Evolutionary conservation across 2,329 filamentous ascomycete genomes (phyloP), one percentile per base, ranked within the genome.

Genomic region (Sarocladiaceae sp.): DNA sequence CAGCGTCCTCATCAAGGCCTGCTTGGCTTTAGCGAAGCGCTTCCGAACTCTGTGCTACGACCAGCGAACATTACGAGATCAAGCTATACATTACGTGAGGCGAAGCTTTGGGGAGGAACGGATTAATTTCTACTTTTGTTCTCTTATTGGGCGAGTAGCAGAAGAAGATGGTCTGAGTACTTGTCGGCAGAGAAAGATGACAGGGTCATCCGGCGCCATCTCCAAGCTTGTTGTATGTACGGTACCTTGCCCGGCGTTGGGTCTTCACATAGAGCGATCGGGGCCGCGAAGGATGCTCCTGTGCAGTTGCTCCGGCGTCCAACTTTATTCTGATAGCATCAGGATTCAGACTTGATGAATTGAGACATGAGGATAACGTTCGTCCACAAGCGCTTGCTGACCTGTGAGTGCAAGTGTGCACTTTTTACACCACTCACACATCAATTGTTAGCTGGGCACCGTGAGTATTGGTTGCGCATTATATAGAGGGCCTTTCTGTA

Each of bases 181-280:
- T 36, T 40, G 42, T 57, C 51, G 50, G 56, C 51, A 58, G 53
- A 56, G 52, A 64, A 62, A 63, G 58, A 54, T 47, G 58, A 51
- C 44, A 56, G 56, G 44, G 44, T 48, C 44, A 48, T 28, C 28
- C 44, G 44, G 44, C 26, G 44, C 44, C 44, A 48, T 48, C 26
- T 48, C 44, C 31, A 48, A 28, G 47, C 29, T 37, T 50, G 47
- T 50, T 36, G 59, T 58, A 59, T 60, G 58, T 60, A 60, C 60
- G 61, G 60, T 60, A 59, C 59, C 60, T 59, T 63, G 59, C 52
- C 40, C 55, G 58, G 65, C 62, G 64, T 62, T 62, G 54, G 54
- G 61, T 61, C 63, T 58, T 59, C 46, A 53, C 48, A 50, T 56
- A 58, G 54, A 59, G 57, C 56, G 54, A 53, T 28, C n/a, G 53